These are phyloP conservation scores for Rosa hybrid DNA, from an alignment of 331 rosid species.

Conservation along the genomic window DNA sequence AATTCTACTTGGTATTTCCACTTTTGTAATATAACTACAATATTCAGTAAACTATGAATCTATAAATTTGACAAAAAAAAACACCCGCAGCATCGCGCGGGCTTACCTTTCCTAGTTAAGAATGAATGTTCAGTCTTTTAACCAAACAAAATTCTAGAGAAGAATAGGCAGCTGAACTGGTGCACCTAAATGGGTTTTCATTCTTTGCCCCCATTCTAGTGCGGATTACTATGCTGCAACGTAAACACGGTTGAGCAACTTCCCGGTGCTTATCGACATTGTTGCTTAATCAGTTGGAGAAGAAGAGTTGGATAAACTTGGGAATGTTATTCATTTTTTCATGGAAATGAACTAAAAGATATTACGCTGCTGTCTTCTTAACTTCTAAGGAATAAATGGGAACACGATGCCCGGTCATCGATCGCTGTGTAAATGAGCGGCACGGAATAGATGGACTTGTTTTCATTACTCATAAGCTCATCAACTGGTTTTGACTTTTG, in stretches of 20 bases:
- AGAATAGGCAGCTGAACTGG: constrained; percentile 1
- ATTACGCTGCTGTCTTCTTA: neutral
- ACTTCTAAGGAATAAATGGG: neutral
- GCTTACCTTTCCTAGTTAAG: too few relatives aligned
- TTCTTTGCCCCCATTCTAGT: neutral
- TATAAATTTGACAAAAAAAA: too few relatives aligned
- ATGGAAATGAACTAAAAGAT: neutral
- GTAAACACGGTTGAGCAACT: neutral
- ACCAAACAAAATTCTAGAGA: constrained; percentile 2
- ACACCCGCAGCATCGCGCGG: too few relatives aligned
- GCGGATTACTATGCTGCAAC: neutral
- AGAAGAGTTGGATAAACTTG: constrained; percentile 12
- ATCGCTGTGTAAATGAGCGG: neutral
- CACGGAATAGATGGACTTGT: neutral
- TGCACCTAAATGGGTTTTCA: neutral
- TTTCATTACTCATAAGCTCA: constrained; percentile 26
- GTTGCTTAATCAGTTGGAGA: constrained; percentile 18
- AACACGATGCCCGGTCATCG: neutral
- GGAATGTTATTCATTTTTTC: too few relatives aligned
- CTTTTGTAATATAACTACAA: too few relatives aligned
- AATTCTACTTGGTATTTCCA: too few relatives aligned
- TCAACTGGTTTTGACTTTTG: constrained; percentile 22
- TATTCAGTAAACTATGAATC: too few relatives aligned
- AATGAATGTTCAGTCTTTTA: neutral
- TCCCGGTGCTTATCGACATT: too few relatives aligned